Percentiles rank a stretch among this genome's conserved stretches.
Conservation (phyloP, 73 alveolate species). For the Paramecium primaurelia region DNA sequence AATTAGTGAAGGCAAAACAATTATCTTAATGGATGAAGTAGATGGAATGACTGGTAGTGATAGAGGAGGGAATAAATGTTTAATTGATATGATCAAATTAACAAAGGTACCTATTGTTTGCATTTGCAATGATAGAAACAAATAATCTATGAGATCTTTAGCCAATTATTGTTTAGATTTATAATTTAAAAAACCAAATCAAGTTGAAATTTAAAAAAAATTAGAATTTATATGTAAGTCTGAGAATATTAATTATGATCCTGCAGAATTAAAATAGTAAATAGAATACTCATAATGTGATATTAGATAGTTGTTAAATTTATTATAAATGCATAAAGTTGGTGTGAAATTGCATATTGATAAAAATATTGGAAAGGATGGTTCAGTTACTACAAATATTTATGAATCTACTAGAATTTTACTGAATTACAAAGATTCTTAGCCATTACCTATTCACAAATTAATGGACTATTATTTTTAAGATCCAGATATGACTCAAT, state of each 20-base stretch:
- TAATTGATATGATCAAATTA: conserved; percentile 87
- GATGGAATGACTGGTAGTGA: conserved; percentile 98
- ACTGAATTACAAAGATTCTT: conserved; percentile 73
- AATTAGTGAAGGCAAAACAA: conserved; percentile 72
- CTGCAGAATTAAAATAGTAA: conserved; percentile 75
- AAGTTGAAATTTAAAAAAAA: conserved; percentile 72
- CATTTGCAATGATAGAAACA: conserved; percentile 93
- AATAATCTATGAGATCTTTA: conserved; percentile 79
- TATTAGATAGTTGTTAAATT: conserved; percentile 85
- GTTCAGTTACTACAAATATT: conserved; percentile 80
- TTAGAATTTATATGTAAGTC: conserved; percentile 79
- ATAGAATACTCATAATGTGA: conserved; percentile 90
- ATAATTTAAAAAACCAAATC: conserved; percentile 89
- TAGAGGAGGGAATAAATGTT: conserved; percentile 96
- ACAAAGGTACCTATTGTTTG: conserved; percentile 97
- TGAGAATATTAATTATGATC: conserved; percentile 79
- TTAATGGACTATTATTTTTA: conserved; percentile 91
- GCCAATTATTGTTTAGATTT: conserved; percentile 94
- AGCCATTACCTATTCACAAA: conserved; percentile 66
- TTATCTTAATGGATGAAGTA: conserved; percentile 98
- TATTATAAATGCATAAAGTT: conserved; percentile 84
- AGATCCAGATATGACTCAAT: conserved; percentile 95
- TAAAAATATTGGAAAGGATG: conserved; percentile 80
- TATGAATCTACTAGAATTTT: conserved; percentile 93
- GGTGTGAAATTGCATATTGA: conserved; percentile 60